Evolutionary conservation across 176 grass and related monocot genomes (phyloP).

Genomic region (Otatea glauca): DNA sequence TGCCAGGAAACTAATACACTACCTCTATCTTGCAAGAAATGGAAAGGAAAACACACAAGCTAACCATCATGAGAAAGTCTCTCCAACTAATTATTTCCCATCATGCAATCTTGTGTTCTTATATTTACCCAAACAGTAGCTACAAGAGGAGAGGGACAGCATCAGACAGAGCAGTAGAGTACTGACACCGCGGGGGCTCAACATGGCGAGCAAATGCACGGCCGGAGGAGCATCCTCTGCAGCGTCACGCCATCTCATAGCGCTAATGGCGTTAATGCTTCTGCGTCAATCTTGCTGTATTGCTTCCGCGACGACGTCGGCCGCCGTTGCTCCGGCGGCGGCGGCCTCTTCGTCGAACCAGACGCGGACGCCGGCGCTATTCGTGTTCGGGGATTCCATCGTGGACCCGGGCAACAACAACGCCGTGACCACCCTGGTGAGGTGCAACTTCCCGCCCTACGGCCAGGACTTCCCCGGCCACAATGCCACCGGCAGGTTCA

Average conservation of each 20-base stretch:
- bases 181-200: neutral
- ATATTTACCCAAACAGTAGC: slow-evolving; percentile 7
- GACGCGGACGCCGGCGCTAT: slow-evolving; percentile 51
- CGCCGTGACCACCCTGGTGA: slow-evolving; percentile 49
- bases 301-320: neutral
- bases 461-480: slow-evolving; percentile 70
- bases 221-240: neutral
- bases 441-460: slow-evolving; percentile 67
- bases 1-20: neutral
- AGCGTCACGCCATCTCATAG: neutral
- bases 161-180: neutral
- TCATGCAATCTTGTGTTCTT: neutral
- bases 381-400: slow-evolving; percentile 74
- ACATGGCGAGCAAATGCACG: slow-evolving; percentile 29
- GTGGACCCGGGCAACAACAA: slow-evolving; percentile 91
- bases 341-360: neutral
- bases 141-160: neutral
- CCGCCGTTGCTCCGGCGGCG: neutral
- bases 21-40: slow-evolving; percentile 43
- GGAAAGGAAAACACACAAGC: slow-evolving; percentile 24
- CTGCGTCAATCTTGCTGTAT: neutral
- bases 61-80: neutral
- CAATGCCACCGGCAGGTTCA: slow-evolving; percentile 74
- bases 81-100: neutral
- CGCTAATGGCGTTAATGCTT: neutral